Base-by-base conservation (phyloP, 768 basidiomycete genomes). In the Trametes sanguinea region DNA sequence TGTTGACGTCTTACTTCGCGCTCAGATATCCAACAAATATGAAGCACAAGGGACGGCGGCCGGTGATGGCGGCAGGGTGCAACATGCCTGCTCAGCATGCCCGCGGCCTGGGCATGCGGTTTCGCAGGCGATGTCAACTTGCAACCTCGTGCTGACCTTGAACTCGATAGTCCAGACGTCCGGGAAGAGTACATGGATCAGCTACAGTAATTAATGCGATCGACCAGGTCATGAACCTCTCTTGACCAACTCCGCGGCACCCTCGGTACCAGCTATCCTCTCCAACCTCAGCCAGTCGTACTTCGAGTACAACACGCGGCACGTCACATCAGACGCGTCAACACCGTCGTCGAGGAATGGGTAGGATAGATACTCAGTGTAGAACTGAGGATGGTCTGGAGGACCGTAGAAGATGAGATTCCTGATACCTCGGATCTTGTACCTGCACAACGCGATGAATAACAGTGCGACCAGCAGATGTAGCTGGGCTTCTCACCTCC, bases 321-420 rank as follows among this genome's bases (percentile, higher is more conserved):
- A 89, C 6, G 84, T 88, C n/a, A 98, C 84, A 71, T 98, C 96
- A 6, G 83, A 82, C 13, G 86, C 77, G 48, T 97, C 94, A n/a
- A 97, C 89, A 7, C 85, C 92, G 14, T 90, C 86, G 54, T 93
- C 93, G 42, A 94, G 80, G 83, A 98, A 98, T 0, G 96, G 95
- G 71, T 87, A 95, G 11, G 88, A 86, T 52, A 98, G 73, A 63
- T 94, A 82, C 72, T 98, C 97, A 0, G 92, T 85, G 75, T 96
- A 98, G 76, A 94, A 98, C 68, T 90, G 86, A 1, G 94, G 83
- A 72, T 98, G 93, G 56, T 92, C 87, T 0, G 97, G 97, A 37
- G 91, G 90, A 0, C 86, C 90, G 71, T 98, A 99, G 78, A 98
- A 98, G 45, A 98, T 80, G 67, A 97, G 74, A 69, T 97, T 98